Evolutionary conservation across 2,329 filamentous ascomycete genomes (phyloP).

Genomic region (Didymella sp.): DNA sequence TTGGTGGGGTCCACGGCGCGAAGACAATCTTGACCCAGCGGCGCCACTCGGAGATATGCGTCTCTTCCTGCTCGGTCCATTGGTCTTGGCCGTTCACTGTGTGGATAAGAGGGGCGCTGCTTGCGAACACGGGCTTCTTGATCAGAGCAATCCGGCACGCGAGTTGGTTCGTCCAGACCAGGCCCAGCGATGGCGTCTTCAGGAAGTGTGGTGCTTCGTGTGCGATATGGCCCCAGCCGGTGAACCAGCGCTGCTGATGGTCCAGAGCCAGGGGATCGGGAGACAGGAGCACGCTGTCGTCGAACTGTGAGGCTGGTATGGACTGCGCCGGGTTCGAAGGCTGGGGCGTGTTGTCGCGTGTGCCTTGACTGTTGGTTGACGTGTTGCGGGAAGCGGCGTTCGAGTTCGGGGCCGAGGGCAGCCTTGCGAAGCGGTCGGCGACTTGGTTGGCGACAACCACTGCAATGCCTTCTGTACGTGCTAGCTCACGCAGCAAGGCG

Average conservation of each 20-base stretch:
- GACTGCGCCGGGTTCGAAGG: slow-evolving; percentile 13
- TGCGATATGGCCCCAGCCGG: slow-evolving; percentile 81
- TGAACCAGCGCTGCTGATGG: slow-evolving; percentile 94
- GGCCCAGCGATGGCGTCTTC: slow-evolving; percentile 86
- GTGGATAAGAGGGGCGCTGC: slow-evolving; percentile 22
- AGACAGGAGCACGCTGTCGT: slow-evolving; percentile 46
- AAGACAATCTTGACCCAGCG: slow-evolving; percentile 91
- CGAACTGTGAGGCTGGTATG: slow-evolving; percentile 23
- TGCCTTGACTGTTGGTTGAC: slow-evolving; percentile 39
- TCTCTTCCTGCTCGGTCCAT: slow-evolving; percentile 48
- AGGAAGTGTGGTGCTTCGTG: slow-evolving; percentile 47
- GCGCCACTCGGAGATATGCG: slow-evolving; percentile 66
- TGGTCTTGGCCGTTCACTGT: slow-evolving; percentile 49
- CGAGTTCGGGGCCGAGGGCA: slow-evolving; percentile 29
- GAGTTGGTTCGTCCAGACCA: slow-evolving; percentile 92
- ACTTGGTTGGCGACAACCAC: slow-evolving; percentile 96
- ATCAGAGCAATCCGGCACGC: slow-evolving; percentile 81
- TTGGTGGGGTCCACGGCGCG: slow-evolving; percentile 72
- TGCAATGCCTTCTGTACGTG: slow-evolving; percentile 75
- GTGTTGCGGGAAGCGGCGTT: slow-evolving; percentile 38
- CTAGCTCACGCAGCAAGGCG: slow-evolving; percentile 76
- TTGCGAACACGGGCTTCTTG: slow-evolving; percentile 66
- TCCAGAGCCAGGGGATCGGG: slow-evolving; percentile 73
- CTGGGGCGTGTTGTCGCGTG: slow-evolving; percentile 26
- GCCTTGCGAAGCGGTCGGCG: slow-evolving; percentile 76